These are phyloP conservation scores for Theileria orientalis DNA, from an alignment of 169 alveolate species.

Conservation along the genomic window DNA sequence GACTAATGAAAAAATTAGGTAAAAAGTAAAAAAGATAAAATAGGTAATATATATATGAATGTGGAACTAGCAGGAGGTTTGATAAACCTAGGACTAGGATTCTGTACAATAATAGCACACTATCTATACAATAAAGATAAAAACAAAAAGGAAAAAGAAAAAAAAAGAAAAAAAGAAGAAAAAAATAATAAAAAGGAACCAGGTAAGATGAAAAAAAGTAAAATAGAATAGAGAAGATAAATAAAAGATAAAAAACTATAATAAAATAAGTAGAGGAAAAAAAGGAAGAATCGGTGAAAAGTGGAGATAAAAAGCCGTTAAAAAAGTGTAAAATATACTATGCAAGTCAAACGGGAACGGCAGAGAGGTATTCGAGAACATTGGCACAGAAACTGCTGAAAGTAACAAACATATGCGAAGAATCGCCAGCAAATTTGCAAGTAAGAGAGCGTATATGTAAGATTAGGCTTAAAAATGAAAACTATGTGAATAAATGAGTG, in stretches of 20 bases:
- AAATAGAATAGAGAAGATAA: neutral
- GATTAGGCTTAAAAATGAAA: neutral
- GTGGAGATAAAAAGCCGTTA: neutral
- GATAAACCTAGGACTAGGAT: slow-evolving; percentile 10
- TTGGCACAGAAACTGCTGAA: slow-evolving; percentile 14
- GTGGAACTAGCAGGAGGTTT: neutral
- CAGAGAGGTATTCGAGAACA: slow-evolving; percentile 46
- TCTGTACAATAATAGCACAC: neutral
- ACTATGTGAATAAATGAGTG: neutral
- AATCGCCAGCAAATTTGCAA: slow-evolving; percentile 33
- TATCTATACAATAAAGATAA: neutral
- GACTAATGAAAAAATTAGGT: no score
- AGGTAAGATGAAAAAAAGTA: neutral
- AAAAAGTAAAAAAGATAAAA: no score
- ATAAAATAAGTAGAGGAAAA: neutral
- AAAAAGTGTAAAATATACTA: slow-evolving; percentile 37
- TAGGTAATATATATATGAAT: neutral
- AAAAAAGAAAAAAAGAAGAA: neutral
- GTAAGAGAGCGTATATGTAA: neutral
- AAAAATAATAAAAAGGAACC: neutral
- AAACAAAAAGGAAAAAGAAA: neutral
- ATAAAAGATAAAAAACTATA: neutral
- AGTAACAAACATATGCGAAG: slow-evolving; percentile 8
- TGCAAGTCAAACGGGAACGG: slow-evolving; percentile 70
- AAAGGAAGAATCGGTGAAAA: neutral